Conservation (phyloP, 331 rosid species). For the Pyrus hybrid region DNA sequence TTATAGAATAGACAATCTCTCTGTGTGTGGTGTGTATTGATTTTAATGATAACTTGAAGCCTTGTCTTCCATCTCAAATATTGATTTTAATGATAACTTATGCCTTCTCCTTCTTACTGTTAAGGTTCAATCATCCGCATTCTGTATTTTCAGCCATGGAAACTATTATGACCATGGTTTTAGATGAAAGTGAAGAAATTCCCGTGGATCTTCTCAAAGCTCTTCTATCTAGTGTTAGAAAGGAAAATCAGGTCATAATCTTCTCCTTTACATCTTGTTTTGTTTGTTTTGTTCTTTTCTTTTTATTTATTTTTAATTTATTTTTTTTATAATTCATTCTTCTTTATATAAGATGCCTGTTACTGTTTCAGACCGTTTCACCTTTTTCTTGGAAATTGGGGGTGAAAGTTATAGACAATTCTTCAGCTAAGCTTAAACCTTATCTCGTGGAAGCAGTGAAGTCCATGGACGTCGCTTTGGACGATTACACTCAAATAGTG, state of each 20-base stretch:
- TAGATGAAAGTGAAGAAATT: slow-evolving; percentile 65
- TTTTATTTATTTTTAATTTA: neutral
- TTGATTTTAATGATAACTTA: neutral
- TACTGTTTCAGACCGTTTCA: slow-evolving; percentile 42
- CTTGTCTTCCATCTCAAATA: slow-evolving; percentile 5
- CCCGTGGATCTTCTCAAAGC: slow-evolving; percentile 50
- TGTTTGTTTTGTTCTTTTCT: neutral
- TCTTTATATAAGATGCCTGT: neutral
- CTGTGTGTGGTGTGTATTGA: neutral
- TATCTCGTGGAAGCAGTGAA: slow-evolving; percentile 43
- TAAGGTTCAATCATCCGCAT: slow-evolving; percentile 53
- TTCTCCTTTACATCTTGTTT: neutral
- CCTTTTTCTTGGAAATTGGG: slow-evolving; percentile 59
- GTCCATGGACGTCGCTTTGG: slow-evolving; percentile 33
- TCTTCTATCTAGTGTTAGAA: slow-evolving; percentile 45
- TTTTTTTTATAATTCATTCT: neutral
- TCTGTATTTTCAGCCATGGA: slow-evolving; percentile 47
- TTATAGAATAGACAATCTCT: neutral
- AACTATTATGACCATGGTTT: slow-evolving; percentile 49
- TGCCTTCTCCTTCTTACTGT: slow-evolving; percentile 20
- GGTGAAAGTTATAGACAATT: slow-evolving; percentile 47
- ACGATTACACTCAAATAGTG: slow-evolving; percentile 44
- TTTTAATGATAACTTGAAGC: neutral
- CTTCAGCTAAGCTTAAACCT: slow-evolving; percentile 53
- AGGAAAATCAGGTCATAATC: slow-evolving; percentile 50